Base-by-base conservation (phyloP, 78 protist species). In the Dictyostelium firmibasis region DNA sequence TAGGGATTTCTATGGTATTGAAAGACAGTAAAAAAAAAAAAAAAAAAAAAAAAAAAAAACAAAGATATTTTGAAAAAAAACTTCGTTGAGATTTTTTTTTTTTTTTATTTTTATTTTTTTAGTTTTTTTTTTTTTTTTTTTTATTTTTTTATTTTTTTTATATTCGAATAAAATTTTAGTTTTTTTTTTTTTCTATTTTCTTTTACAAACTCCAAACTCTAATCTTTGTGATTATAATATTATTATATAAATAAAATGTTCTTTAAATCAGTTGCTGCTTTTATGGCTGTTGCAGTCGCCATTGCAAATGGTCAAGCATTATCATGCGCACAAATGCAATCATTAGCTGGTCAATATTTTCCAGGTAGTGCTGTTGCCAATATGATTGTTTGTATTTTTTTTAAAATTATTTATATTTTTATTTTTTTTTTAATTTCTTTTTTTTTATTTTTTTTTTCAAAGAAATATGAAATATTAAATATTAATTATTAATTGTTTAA, bases 241-340 rank as follows among this genome's bases (percentile, higher is more conserved):
- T 35, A 6, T 33, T 33, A 75, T 16, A 75, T 75, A 75, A 74
- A 64, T 67, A 67, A 67, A 67, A 67, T 67, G 75, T 31, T 27
- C n/a, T 75, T 75, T 27, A 75, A 75, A 36, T 27, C 81, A 20
- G 81, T 77, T 8, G 50, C 60, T 38, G n/a, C 60, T n/a, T n/a
- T 43, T 8, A n/a, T 77, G 60, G 83, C 83, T 20, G 60, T 41
- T 10, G 83, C 83, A 31, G 44, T 77, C n/a, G 57, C 83, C 16
- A 41, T 77, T 2, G 23, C 79, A 72, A 43, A 35, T 77, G 83
- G 60, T 41, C 60, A 77, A 35, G 25, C 50, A 1, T 41, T n/a
- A 43, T n/a, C 36, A 53, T 86, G 92, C n/a, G 8, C 44, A 23
- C 92, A 86, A 86, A 86, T 86, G 83, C 92, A 86, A 86, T 20